A percentile compares a stretch with the other conserved stretches of the same genome.
These are phyloP conservation scores for Kodamaea leandrae DNA, from an alignment of 805 yeast genomes.

Conservation along the genomic window DNA sequence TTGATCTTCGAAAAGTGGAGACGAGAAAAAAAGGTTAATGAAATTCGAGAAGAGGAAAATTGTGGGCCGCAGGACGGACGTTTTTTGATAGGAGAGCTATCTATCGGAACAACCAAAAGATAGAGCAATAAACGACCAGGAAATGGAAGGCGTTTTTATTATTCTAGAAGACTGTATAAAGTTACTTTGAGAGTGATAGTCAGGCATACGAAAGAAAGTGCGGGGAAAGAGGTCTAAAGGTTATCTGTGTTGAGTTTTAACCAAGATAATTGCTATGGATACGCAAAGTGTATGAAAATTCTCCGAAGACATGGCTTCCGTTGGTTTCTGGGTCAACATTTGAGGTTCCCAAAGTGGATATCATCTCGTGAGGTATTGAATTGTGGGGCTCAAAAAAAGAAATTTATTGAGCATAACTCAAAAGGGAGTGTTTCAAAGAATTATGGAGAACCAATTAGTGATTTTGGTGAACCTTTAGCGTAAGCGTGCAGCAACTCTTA, in stretches of 20 bases:
- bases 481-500: background rate
- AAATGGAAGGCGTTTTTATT: no score
- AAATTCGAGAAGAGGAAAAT: constrained; percentile 4
- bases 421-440: background rate
- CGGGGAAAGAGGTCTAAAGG: background rate
- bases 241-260: background rate
- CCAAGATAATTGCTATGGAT: background rate
- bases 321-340: background rate
- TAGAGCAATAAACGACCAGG: background rate
- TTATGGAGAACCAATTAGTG: background rate
- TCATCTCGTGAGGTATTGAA: constrained; percentile 3
- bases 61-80: background rate
- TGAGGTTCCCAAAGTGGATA: background rate
- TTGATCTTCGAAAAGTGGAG: constrained; percentile 5
- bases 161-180: no score
- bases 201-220: no score
- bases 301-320: background rate
- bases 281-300: background rate
- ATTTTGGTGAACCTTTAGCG: background rate
- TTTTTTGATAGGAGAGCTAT: background rate
- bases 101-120: background rate
- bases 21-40: constrained; percentile 3
- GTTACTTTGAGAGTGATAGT: no score
- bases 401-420: background rate
- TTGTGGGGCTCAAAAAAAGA: constrained; percentile 3